Evolutionary conservation across 2,329 filamentous ascomycete species (phyloP).

Genomic region (Grosmannia clavigera): DNA sequence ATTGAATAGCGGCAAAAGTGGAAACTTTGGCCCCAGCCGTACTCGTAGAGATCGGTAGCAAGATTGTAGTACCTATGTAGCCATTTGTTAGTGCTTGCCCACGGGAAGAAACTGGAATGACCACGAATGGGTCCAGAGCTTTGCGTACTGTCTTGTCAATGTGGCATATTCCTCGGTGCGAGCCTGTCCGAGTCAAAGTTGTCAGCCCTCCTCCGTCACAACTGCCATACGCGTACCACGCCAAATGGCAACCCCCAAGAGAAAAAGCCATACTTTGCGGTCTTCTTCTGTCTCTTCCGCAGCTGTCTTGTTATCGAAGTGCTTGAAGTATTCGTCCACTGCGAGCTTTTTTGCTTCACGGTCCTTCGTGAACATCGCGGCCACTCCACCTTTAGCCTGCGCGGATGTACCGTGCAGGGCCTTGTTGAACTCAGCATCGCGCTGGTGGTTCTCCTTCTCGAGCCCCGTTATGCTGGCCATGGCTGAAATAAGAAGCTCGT

Average conservation of each 20-base stretch:
- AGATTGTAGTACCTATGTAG: slow-evolving; percentile 77
- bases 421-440: slow-evolving; percentile 86
- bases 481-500: background rate
- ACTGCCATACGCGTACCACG: no score
- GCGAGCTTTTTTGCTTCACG: slow-evolving; percentile 41
- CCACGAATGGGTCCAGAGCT: background rate
- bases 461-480: slow-evolving; percentile 28
- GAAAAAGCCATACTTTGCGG: slow-evolving; percentile 47
- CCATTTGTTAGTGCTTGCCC: background rate
- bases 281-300: slow-evolving; percentile 72
- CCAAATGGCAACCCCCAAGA: background rate
- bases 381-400: slow-evolving; percentile 57
- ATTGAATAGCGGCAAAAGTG: slow-evolving; percentile 92
- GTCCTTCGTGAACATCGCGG: slow-evolving; percentile 80
- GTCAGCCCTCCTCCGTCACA: background rate
- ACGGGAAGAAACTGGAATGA: no score
- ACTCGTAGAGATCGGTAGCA: slow-evolving; percentile 92
- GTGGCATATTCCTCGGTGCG: slow-evolving; percentile 84
- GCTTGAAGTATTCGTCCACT: slow-evolving; percentile 75
- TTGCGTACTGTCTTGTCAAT: slow-evolving; percentile 65
- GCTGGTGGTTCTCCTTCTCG: slow-evolving; percentile 70
- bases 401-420: slow-evolving; percentile 68
- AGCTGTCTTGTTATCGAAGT: slow-evolving; percentile 65
- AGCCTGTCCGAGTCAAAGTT: slow-evolving; percentile 33
- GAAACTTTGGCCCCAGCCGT: slow-evolving; percentile 92